Conservation (phyloP, 257 asterid genomes). For the Solanum clarkiae region DNA sequence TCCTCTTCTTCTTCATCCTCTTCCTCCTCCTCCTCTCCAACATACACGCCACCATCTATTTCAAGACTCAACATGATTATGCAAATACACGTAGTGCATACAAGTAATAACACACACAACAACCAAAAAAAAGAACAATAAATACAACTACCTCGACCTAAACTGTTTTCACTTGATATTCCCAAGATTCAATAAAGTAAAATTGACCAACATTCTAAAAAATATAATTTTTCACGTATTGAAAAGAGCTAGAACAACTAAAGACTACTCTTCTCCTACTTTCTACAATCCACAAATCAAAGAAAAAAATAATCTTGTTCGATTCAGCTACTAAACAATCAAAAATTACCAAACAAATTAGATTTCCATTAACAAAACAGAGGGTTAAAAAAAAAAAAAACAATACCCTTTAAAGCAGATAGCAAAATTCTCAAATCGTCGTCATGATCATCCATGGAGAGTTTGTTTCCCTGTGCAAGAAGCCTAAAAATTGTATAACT, state of each 20-base stretch:
- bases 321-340: background rate
- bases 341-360: background rate
- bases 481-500: background rate
- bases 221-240: background rate
- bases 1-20: slow-evolving; percentile 33
- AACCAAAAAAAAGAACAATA: background rate
- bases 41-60: slow-evolving; percentile 14
- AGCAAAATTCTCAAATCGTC: background rate
- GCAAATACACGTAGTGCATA: background rate
- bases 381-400: background rate
- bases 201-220: background rate
- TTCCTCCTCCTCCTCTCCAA: slow-evolving; percentile 43
- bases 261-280: background rate
- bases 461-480: background rate
- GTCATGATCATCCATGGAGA: slow-evolving; percentile 3
- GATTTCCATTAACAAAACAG: background rate
- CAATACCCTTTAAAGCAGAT: background rate
- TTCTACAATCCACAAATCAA: background rate
- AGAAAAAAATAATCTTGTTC: background rate
- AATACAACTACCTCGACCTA: background rate
- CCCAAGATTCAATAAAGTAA: background rate
- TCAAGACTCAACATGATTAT: background rate
- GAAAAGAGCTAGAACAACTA: background rate
- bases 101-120: background rate
- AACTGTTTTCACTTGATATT: background rate